A percentile compares a stretch with the other conserved stretches of the same genome.
These are phyloP conservation scores for Tremellales sp. DNA, from an alignment of 1,284 basidiomycete genomes.

Conservation along the genomic window DNA sequence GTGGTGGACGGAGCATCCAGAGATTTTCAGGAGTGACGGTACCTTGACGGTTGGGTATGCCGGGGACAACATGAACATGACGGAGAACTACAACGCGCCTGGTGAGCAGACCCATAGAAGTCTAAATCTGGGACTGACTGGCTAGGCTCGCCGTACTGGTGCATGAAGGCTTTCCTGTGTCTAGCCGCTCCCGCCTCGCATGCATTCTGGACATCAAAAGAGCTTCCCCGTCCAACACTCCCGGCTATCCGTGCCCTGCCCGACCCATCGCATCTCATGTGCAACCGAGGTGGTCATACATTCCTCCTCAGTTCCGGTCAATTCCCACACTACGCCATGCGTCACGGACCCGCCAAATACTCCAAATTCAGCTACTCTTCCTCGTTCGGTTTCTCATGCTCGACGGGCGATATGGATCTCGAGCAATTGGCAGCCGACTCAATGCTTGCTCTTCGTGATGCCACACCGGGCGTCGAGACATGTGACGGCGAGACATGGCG, in stretches of 20 bases:
- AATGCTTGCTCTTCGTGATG: slow-evolving; percentile 63
- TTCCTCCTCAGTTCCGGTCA: slow-evolving; percentile 71
- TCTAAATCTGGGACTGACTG: neutral
- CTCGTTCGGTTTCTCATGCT: slow-evolving; percentile 70
- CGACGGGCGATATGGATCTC: slow-evolving; percentile 62
- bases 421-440: slow-evolving; percentile 68
- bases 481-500: slow-evolving; percentile 64
- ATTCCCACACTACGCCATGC: slow-evolving; percentile 71
- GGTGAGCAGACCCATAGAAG: slow-evolving; percentile 41
- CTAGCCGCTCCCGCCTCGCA: slow-evolving; percentile 62
- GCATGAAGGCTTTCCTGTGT: slow-evolving; percentile 69
- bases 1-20: slow-evolving; percentile 61
- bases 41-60: slow-evolving; percentile 69
- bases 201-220: slow-evolving; percentile 65
- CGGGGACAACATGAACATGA: slow-evolving; percentile 71
- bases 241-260: slow-evolving; percentile 54
- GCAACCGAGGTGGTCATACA: slow-evolving; percentile 56
- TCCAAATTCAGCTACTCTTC: slow-evolving; percentile 70
- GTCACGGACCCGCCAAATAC: slow-evolving; percentile 72
- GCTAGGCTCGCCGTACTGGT: slow-evolving; percentile 67
- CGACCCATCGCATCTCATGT: slow-evolving; percentile 66
- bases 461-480: slow-evolving; percentile 47
- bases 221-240: slow-evolving; percentile 59
- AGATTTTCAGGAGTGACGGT: slow-evolving; percentile 56
- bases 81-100: slow-evolving; percentile 72